A percentile compares a stretch with the other conserved stretches of the same genome.
phyloP scores from a whole-genome alignment of 306 rosid genomes.

The Gynostemma pentaphyllum region DNA sequence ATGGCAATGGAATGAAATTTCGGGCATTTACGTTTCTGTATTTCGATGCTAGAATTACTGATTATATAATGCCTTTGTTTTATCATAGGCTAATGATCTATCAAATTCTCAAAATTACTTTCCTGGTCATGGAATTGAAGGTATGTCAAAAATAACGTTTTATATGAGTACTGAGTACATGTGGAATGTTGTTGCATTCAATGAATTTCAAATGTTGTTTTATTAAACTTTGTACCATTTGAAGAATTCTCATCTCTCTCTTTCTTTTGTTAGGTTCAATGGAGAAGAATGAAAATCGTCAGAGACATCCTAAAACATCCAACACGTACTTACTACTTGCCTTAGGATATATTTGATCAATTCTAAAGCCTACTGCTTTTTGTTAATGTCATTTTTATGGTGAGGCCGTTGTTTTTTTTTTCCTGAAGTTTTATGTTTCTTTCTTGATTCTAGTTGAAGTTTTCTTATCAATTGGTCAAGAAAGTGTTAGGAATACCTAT shows the following conservation, averaged over 20 bases:
- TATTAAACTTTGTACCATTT: constrained; percentile 6
- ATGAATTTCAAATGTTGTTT: constrained; percentile 11
- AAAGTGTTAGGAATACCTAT: too few species aligned
- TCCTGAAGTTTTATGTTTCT: not conserved
- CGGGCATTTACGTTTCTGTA: not conserved
- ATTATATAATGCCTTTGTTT: constrained; percentile 10
- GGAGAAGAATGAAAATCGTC: constrained; percentile 28
- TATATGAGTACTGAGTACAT: not conserved
- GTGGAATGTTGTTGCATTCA: not conserved
- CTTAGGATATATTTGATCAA: constrained; percentile 23
- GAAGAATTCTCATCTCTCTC: not conserved
- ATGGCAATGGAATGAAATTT: not conserved
- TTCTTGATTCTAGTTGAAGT: not conserved
- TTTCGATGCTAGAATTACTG: constrained; percentile 5
- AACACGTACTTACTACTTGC: constrained; percentile 45
- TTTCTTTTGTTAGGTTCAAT: constrained; percentile 31
- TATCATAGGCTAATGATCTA: constrained; percentile 29
- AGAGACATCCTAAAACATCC: constrained; percentile 20
- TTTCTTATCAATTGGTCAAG: not conserved
- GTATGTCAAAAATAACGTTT: not conserved
- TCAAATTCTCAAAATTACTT: constrained; percentile 21
- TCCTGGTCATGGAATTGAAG: constrained; percentile 20
- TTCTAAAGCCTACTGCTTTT: constrained; percentile 19
- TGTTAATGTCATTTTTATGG: constrained; percentile 18
- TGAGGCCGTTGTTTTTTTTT: not conserved